phyloP scores from a whole-genome alignment of 441 rosid genomes.

The Pelargonium australe region DNA sequence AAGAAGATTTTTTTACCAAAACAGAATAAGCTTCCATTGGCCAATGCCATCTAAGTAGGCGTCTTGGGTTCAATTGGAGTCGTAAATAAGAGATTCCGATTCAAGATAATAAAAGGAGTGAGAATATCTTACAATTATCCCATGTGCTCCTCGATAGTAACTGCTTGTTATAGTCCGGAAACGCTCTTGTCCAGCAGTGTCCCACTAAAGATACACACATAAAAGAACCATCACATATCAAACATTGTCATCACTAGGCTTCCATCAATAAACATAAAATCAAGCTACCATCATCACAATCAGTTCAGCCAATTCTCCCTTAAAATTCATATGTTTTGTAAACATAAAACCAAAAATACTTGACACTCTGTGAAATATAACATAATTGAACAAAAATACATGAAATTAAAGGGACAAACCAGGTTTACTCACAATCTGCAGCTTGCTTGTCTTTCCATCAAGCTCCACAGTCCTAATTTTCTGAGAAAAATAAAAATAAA shows the following conservation, averaged over 20 bases:
- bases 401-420: too few species aligned
- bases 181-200: slow-evolving; percentile 94
- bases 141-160: slow-evolving; percentile 94
- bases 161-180: slow-evolving; percentile 94
- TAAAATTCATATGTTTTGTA: too few species aligned
- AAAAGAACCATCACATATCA: not conserved
- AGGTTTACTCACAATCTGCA: slow-evolving; percentile 61
- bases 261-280: too few species aligned
- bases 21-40: too few species aligned
- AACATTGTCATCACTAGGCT: too few species aligned
- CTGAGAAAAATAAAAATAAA: slow-evolving; percentile 32
- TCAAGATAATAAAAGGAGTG: not conserved
- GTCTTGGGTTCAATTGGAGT: not conserved
- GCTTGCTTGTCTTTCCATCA: slow-evolving; percentile 80
- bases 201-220: slow-evolving; percentile 54
- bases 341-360: too few species aligned
- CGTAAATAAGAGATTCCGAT: not conserved
- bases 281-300: too few species aligned
- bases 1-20: too few species aligned
- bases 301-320: too few species aligned
- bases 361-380: too few species aligned
- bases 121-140: slow-evolving; percentile 58
- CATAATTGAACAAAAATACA: too few species aligned
- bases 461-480: slow-evolving; percentile 82
- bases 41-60: too few species aligned